Conservation (phyloP, 805 yeast genomes). For the Metschnikowia orientalis region DNA sequence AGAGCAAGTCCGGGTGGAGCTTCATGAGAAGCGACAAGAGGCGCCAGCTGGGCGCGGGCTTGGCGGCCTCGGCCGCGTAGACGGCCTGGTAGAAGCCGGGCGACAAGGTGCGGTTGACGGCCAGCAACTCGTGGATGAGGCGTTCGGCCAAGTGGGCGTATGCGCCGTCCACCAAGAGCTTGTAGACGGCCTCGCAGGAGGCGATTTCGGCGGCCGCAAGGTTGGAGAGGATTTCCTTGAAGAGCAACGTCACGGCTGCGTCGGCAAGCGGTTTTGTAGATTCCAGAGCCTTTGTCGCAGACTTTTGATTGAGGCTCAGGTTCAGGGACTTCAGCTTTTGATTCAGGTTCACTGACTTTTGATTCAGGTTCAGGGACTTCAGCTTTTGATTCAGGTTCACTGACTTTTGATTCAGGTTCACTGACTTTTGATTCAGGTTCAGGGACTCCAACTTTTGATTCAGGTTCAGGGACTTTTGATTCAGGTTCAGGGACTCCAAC, state of each 20-base stretch:
- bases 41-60: constrained; percentile 33
- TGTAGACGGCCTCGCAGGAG: constrained; percentile 47
- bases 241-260: constrained; percentile 18
- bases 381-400: too few species aligned
- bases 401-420: too few species aligned
- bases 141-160: constrained; percentile 39
- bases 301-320: too few species aligned
- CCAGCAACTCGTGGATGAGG: constrained; percentile 44
- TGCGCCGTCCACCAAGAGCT: constrained; percentile 31
- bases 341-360: too few species aligned
- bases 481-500: too few species aligned
- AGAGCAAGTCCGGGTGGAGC: constrained; percentile 58
- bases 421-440: too few species aligned
- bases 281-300: too few species aligned
- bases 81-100: constrained; percentile 44
- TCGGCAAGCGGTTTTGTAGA: constrained; percentile 4
- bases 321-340: too few species aligned
- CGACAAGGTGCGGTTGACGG: constrained; percentile 51
- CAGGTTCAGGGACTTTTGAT: too few species aligned
- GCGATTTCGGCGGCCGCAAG: constrained; percentile 31
- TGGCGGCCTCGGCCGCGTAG: constrained; percentile 28
- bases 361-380: too few species aligned
- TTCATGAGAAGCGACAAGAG: constrained; percentile 46
- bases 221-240: constrained; percentile 24
- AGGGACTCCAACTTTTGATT: too few species aligned